Evolutionary conservation across 1,284 basidiomycete species (phyloP).

Genomic region (Leccinum subrobustum): DNA sequence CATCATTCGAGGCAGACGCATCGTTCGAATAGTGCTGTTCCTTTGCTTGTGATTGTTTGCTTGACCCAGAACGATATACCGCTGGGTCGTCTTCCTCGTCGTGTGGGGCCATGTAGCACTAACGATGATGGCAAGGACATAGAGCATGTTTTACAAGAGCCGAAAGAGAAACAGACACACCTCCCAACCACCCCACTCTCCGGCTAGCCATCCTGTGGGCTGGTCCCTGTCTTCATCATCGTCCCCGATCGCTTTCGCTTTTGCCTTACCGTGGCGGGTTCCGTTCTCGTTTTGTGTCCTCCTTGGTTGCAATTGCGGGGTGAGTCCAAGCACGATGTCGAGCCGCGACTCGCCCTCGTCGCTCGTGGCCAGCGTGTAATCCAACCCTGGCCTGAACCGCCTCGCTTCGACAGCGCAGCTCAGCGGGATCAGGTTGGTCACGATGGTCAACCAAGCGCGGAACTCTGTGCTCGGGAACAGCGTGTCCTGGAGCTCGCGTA

Average conservation of each 20-base stretch:
- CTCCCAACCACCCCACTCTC: conserved; percentile 94
- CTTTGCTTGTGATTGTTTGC: conserved; percentile 34
- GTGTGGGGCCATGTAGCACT: conserved; percentile 94
- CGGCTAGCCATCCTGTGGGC: conserved; percentile 65
- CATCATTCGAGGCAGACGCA: conserved; percentile 16
- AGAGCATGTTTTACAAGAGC: neutral
- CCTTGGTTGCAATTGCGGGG: conserved; percentile 58
- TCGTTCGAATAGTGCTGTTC: conserved; percentile 11
- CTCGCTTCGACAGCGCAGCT: conserved; percentile 77
- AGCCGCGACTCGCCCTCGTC: conserved; percentile 81
- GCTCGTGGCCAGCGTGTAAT: conserved; percentile 93
- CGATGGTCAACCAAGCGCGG: conserved; percentile 84
- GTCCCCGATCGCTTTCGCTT: conserved; percentile 30
- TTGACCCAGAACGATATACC: conserved; percentile 77
- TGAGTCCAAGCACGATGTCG: conserved; percentile 89
- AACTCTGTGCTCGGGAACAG: conserved; percentile 86
- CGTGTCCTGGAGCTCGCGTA: conserved; percentile 67
- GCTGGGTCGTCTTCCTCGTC: conserved; percentile 94
- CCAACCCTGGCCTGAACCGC: conserved; percentile 89
- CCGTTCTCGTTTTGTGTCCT: conserved; percentile 11
- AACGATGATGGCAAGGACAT: conserved; percentile 3
- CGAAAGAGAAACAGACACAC: conserved; percentile 37
- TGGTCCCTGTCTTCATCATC: conserved; percentile 37
- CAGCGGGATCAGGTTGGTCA: conserved; percentile 77
- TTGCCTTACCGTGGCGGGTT: conserved; percentile 18